Conservation (phyloP, 257 asterid species). For the Nicotiana tabacum region DNA sequence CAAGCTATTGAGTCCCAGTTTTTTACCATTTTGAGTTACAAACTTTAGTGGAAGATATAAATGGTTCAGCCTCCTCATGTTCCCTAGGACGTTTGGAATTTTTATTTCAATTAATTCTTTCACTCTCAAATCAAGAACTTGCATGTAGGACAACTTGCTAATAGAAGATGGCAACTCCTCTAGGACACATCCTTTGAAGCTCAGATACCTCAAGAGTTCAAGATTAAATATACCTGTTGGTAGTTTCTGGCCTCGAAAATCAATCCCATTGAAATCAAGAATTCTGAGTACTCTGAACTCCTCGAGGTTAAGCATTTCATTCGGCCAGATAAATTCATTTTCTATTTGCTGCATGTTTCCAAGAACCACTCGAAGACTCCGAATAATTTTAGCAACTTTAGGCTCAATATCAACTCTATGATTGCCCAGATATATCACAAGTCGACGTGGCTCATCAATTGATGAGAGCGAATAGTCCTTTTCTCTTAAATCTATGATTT, state of each 20-base stretch:
- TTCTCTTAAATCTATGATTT: background rate
- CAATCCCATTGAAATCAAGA: conserved; percentile 24
- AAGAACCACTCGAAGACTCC: background rate
- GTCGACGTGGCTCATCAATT: background rate
- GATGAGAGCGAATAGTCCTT: background rate
- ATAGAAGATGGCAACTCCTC: conserved; percentile 37
- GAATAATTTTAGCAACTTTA: background rate
- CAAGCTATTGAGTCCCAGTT: conserved; percentile 25
- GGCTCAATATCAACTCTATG: background rate
- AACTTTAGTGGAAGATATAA: conserved; percentile 36
- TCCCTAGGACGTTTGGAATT: conserved; percentile 35
- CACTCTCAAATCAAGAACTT: conserved; percentile 34
- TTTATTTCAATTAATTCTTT: background rate
- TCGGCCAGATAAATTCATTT: background rate
- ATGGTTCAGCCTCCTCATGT: conserved; percentile 27
- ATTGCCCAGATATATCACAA: background rate
- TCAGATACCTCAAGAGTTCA: conserved; percentile 28
- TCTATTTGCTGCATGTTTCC: too few species aligned
- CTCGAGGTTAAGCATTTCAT: background rate
- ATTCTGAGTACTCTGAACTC: conserved; percentile 22
- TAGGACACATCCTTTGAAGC: conserved; percentile 32
- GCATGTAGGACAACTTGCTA: conserved; percentile 23
- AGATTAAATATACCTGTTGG: conserved; percentile 25
- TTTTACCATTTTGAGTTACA: conserved; percentile 14
- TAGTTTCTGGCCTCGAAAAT: conserved; percentile 1